Percentiles rank a stretch among this genome's conserved stretches.
These are phyloP conservation scores for Capsicum chinense DNA, from an alignment of 257 asterid species.

Conservation along the genomic window DNA sequence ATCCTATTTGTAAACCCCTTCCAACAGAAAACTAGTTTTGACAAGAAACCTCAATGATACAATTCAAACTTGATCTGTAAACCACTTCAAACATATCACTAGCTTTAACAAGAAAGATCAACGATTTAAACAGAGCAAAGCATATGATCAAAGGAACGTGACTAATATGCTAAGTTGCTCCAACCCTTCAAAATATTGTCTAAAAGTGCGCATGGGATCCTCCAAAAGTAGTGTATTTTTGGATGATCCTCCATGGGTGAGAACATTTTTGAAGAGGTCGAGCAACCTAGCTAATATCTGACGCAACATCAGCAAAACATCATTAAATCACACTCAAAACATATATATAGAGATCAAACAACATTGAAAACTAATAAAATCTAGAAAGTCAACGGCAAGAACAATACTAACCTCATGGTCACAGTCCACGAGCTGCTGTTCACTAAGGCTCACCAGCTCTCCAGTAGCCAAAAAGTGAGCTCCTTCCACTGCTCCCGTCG, in stretches of 20 bases:
- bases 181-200: too few species aligned
- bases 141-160: neutral
- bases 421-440: constrained; percentile 98
- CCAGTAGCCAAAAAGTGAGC: constrained; percentile 84
- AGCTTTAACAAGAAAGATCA: neutral
- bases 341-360: neutral
- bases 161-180: neutral
- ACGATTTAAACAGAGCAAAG: neutral
- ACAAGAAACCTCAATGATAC: neutral
- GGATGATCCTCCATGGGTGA: too few species aligned
- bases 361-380: neutral
- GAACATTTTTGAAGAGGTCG: too few species aligned
- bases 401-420: constrained; percentile 76
- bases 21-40: neutral
- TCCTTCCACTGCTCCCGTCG: constrained; percentile 88
- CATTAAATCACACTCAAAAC: neutral
- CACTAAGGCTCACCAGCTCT: constrained; percentile 85
- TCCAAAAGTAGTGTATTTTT: too few species aligned
- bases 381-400: constrained; percentile 25
- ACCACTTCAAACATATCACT: neutral
- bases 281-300: neutral
- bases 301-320: neutral
- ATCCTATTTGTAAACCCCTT: neutral
- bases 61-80: too few species aligned
- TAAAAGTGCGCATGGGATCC: too few species aligned